Evolutionary conservation across 2,329 filamentous ascomycete genomes (phyloP).

Genomic region (Colletotrichum paranaense): DNA sequence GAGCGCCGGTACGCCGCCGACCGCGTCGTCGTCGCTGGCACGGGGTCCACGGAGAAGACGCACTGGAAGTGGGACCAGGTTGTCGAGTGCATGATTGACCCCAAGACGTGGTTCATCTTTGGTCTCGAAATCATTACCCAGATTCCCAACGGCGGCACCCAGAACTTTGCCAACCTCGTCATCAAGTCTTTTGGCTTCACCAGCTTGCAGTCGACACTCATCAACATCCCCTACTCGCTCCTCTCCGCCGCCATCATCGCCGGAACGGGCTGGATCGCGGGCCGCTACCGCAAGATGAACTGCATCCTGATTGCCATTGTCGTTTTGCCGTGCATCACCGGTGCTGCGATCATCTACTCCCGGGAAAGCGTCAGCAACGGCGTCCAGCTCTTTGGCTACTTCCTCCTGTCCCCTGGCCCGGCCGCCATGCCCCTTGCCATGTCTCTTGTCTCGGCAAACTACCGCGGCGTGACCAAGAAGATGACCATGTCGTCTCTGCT

Average conservation of each 20-base stretch:
- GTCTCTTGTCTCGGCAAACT: conserved; percentile 66
- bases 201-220: conserved; percentile 63
- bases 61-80: conserved; percentile 63
- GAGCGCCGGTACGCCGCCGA: conserved; percentile 61
- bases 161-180: conserved; percentile 69
- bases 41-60: conserved; percentile 60
- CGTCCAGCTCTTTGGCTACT: conserved; percentile 67
- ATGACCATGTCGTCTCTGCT: conserved; percentile 68
- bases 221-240: conserved; percentile 70
- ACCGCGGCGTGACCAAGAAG: conserved; percentile 69
- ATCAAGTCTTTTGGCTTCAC: conserved; percentile 67
- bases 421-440: conserved; percentile 65
- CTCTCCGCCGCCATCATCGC: conserved; percentile 60
- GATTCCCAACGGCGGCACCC: conserved; percentile 72
- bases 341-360: conserved; percentile 64
- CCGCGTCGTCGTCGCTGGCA: conserved; percentile 61
- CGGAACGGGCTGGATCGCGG: conserved; percentile 61
- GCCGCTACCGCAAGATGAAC: conserved; percentile 61
- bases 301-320: conserved; percentile 63
- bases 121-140: conserved; percentile 63
- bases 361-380: conserved; percentile 53
- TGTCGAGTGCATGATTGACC: conserved; percentile 64
- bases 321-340: conserved; percentile 62
- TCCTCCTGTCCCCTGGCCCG: conserved; percentile 64
- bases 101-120: conserved; percentile 71